These are phyloP conservation scores for Debaryomyces castellii DNA, from an alignment of 805 yeast species.

Conservation along the genomic window DNA sequence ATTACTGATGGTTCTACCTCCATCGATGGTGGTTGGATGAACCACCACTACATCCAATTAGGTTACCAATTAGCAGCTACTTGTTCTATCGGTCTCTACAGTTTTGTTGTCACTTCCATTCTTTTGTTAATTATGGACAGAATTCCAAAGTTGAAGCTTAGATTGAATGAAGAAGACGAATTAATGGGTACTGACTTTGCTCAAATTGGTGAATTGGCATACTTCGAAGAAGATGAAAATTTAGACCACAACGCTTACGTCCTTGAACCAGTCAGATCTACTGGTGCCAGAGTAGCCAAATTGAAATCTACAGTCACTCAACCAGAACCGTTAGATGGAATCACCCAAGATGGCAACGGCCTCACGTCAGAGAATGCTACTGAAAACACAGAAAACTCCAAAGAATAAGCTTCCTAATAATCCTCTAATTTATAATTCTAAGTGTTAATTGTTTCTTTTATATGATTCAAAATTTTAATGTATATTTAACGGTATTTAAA, in stretches of 20 bases:
- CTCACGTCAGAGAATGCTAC: slow-evolving; percentile 15
- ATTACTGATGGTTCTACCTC: slow-evolving; percentile 69
- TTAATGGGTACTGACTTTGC: slow-evolving; percentile 83
- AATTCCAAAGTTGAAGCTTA: slow-evolving; percentile 77
- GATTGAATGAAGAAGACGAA: slow-evolving; percentile 86
- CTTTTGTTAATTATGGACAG: slow-evolving; percentile 66
- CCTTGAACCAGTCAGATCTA: slow-evolving; percentile 77
- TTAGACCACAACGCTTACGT: slow-evolving; percentile 45
- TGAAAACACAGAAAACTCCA: slow-evolving; percentile 1
- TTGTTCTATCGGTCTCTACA: slow-evolving; percentile 69
- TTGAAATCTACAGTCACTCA: slow-evolving; percentile 25
- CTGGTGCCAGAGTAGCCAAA: slow-evolving; percentile 37
- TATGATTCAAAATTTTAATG: neutral
- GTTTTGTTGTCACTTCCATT: slow-evolving; percentile 70
- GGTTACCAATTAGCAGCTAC: slow-evolving; percentile 87
- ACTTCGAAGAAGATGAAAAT: slow-evolving; percentile 47
- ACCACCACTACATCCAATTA: slow-evolving; percentile 77
- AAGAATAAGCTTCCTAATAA: neutral
- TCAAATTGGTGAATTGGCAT: slow-evolving; percentile 89
- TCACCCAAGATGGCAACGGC: slow-evolving; percentile 14
- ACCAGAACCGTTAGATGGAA: slow-evolving; percentile 14
- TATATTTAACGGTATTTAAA: neutral
- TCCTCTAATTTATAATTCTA: neutral
- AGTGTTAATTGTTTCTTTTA: neutral
- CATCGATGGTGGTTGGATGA: slow-evolving; percentile 85